Evolutionary conservation across 2,329 filamentous ascomycete species (phyloP), one percentile per base, ranked within the genome.

Genomic region (Ascochyta pisi): DNA sequence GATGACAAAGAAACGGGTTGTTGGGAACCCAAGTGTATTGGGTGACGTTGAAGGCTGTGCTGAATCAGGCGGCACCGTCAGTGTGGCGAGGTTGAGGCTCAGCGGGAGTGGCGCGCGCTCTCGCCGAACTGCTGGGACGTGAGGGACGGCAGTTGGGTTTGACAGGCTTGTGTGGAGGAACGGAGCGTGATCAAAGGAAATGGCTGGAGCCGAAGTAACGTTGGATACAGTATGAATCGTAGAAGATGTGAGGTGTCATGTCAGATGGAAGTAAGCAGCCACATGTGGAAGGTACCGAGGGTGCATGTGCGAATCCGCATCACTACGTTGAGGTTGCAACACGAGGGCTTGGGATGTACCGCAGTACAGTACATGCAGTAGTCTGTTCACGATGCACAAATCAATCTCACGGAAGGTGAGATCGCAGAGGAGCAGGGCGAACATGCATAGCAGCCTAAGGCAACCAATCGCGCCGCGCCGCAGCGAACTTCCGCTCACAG

Each of bases 91-190:
- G 10, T 6, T 46, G 46, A 40, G 46, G 52, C 52, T 55, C 52
- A 50, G 52, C 52, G 52, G 52, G 13, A 24, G 40, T 29, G 52
- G 52, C 34, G 35, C 35, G 45, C 31, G 45, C 31, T 40, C 41
- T 50, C 52, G 41, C 52, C 46, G 46, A 24, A 23, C 34, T 55
- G 52, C 35, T 55, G 52, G 52, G 46, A 35, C 48, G 33, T 6
- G 26, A 34, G 22, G n/a, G 16, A 29, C 22, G 40, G n/a, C 4
- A 33, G 24, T 35, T 35, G 15, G 15, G 39, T 38, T 23, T 26
- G 33, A 24, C 23, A 27, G 27, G 16, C 38, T 19, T n/a, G 48
- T 44, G 49, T 19, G 33, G 37, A 39, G 38, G 29, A 19, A 34
- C 38, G 15, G 27, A 35, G 43, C 15, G 19, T 13, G 13, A 35